Conservation (phyloP, 345 rosid genomes). For the Sonneratia alba region DNA sequence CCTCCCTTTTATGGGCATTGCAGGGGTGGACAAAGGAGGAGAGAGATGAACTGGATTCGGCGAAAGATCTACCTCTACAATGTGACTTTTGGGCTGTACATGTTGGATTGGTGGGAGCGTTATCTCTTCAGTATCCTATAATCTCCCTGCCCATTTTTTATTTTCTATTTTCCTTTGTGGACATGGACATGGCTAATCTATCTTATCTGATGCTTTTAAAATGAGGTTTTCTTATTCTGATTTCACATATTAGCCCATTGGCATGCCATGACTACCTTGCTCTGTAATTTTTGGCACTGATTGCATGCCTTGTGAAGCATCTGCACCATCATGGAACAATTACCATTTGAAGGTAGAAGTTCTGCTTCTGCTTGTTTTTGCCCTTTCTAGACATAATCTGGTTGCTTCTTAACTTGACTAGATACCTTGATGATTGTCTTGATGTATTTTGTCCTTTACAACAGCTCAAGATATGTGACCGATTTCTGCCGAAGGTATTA, state of each 20-base stretch:
- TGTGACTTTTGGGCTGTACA: constrained; percentile 91
- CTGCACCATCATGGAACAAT: background rate
- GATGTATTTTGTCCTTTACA: constrained; percentile 80
- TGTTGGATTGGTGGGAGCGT: constrained; percentile 99
- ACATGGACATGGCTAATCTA: background rate
- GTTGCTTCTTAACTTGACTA: constrained; percentile 37
- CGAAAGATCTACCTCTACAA: constrained; percentile 92
- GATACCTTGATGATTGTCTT: constrained; percentile 73
- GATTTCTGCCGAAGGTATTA: constrained; percentile 55
- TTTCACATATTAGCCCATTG: background rate
- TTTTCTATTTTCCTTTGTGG: background rate
- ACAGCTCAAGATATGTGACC: constrained; percentile 50
- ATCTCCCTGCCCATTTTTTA: background rate
- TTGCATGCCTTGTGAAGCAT: background rate
- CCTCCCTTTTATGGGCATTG: background rate
- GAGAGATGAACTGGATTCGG: constrained; percentile 86
- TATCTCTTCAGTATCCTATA: constrained; percentile 70
- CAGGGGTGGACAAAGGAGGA: constrained; percentile 1
- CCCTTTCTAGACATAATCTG: background rate
- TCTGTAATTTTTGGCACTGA: background rate
- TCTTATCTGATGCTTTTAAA: background rate
- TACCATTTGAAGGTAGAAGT: background rate
- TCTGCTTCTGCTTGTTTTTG: too few species aligned
- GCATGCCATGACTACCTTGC: background rate
- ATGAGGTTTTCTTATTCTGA: background rate